These are phyloP conservation scores for Balakata baccata DNA, from an alignment of 345 rosid genomes.

Conservation along the genomic window DNA sequence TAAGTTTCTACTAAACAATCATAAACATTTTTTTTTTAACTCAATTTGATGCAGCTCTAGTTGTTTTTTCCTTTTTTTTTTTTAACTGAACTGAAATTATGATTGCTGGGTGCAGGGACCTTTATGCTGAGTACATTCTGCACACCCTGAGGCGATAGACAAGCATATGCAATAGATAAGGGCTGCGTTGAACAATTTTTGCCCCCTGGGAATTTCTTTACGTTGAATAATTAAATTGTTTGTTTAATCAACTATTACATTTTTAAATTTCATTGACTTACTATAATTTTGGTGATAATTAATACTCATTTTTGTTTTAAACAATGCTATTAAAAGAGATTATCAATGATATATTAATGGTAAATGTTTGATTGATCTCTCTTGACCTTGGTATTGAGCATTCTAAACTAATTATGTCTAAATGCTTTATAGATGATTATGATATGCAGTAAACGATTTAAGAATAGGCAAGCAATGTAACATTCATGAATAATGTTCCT, in stretches of 20 bases:
- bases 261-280: constrained; percentile 2
- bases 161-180: background rate
- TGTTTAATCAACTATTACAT: constrained; percentile 4
- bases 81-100: no score
- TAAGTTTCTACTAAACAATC: constrained; percentile 24
- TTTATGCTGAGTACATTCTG: constrained; percentile 56
- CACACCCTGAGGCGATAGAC: constrained; percentile 70
- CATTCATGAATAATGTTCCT: no score
- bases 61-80: background rate
- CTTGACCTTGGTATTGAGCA: background rate
- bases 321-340: background rate
- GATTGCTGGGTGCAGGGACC: constrained; percentile 59
- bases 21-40: background rate
- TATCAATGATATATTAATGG: background rate
- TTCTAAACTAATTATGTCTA: no score
- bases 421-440: no score
- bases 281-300: constrained; percentile 2
- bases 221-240: constrained; percentile 21
- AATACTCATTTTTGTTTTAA: background rate
- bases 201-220: background rate
- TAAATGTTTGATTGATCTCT: background rate
- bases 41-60: background rate
- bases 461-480: no score
- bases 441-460: no score
- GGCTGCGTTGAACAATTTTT: background rate